Base-by-base conservation (phyloP, 345 rosid genomes). In the Lagerstroemia speciosa region DNA sequence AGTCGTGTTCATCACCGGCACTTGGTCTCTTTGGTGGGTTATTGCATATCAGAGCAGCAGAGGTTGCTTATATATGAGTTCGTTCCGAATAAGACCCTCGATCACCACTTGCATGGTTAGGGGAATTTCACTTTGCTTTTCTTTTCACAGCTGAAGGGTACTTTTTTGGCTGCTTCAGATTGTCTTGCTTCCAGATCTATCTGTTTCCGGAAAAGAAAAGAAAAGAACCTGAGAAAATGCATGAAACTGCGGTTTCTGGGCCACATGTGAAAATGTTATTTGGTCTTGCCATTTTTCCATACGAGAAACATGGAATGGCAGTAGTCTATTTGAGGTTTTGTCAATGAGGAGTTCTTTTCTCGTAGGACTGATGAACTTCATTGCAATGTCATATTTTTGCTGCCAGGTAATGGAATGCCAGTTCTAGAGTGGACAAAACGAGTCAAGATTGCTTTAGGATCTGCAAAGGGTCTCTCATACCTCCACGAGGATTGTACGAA, bases 381-480 rank as follows among this genome's bases (percentile, higher is more conserved):
- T 16, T 53, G 37, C 11, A n/a, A 36, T 53, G 26, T 31, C 53
- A n/a, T 66, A 24, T 69, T 61, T 67, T n/a, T 64, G 32, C 77
- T 53, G 76, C 70, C 64, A 89, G 96, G 74, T 73, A 77, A 81
- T 57, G 92, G 81, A 68, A 16, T 72, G 77, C 82, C 85, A 0
- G 91, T 80, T 9, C 81, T 95, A 50, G 97, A 92, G 69, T 95
- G 99, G 99, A 66, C 82, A 67, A 83, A 76, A 76, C 83, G 99
- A 83, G 80, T 95, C 76, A 88, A 83, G 71, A 92, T 90, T 65
- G 98, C 99, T 41, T 67, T 90, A 31, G 98, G 99, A 16, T 79
- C 99, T 55, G 99, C 99, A 8, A 95, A 92, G 92, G 99, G 98
- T 30, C 83, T 95, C 80, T 97, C 99, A 24, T 95, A 92, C 79